phyloP scores from a whole-genome alignment of 192 early-diverging fungal species.

The Mortierella alpina region DNA sequence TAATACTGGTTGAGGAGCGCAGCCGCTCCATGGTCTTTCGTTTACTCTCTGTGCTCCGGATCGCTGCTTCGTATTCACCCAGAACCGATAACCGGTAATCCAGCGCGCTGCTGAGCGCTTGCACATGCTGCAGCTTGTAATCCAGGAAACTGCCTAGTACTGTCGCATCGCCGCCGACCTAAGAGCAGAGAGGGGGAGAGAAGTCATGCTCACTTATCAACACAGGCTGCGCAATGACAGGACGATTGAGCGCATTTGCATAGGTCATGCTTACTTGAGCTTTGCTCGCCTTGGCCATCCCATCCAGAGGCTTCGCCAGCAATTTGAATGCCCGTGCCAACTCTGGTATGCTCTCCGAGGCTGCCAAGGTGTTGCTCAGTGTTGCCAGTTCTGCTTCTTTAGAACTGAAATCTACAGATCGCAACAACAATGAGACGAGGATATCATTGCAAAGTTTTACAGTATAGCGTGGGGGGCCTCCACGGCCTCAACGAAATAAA shows the following conservation, averaged over 20 bases:
- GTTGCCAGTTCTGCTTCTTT: conserved; percentile 48
- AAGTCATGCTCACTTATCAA: neutral
- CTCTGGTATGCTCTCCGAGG: conserved; percentile 26
- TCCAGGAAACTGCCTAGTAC: conserved; percentile 44
- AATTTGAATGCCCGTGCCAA: conserved; percentile 42
- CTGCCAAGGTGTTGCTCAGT: conserved; percentile 25
- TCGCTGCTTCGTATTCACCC: conserved; percentile 50
- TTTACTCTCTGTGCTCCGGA: conserved; percentile 55
- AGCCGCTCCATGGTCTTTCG: conserved; percentile 56
- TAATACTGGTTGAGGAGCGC: conserved; percentile 57
- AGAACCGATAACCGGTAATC: conserved; percentile 53
- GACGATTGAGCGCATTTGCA: neutral
- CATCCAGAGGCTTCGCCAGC: conserved; percentile 45
- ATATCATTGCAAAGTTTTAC: too few relatives aligned
- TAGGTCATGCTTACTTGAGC: conserved; percentile 27
- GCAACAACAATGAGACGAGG: neutral
- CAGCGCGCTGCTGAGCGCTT: conserved; percentile 48
- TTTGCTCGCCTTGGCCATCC: conserved; percentile 50
- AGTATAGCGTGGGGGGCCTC: neutral
- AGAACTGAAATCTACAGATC: conserved; percentile 31
- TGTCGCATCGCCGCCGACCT: conserved; percentile 52
- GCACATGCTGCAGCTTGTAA: conserved; percentile 53
- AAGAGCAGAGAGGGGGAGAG: neutral
- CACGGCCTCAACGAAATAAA: neutral
- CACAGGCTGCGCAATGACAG: neutral